These are phyloP conservation scores for Leptographium galeiforme DNA, from an alignment of 2,329 filamentous ascomycete genomes.

Conservation along the genomic window DNA sequence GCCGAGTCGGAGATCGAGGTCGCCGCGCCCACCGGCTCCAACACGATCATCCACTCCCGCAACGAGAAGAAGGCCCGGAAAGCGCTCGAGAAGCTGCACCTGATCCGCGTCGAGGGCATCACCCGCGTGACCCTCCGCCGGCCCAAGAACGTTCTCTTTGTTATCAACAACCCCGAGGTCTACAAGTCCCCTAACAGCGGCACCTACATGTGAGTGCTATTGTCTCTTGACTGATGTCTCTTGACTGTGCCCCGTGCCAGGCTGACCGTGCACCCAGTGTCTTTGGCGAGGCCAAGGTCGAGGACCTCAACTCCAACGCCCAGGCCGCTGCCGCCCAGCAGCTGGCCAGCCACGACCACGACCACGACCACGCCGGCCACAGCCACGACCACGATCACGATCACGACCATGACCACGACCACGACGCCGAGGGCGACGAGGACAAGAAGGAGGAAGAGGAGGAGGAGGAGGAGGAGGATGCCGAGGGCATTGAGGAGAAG, in stretches of 20 bases:
- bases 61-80: conserved; percentile 99
- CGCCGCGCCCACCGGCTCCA: conserved; percentile 60
- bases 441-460: conserved; percentile 65
- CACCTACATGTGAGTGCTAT: conserved; percentile 83
- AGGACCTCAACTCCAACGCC: conserved; percentile 97
- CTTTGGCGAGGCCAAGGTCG: conserved; percentile 99
- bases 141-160: conserved; percentile 99
- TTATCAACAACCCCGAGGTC: conserved; percentile 98
- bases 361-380: conserved; percentile 61
- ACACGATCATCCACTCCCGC: conserved; percentile 87
- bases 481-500: conserved; percentile 90
- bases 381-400: conserved; percentile 48
- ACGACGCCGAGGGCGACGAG: conserved; percentile 49
- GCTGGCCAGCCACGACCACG: conserved; percentile 63
- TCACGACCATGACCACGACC: conserved; percentile 29
- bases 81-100: conserved; percentile 94
- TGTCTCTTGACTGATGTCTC: too few relatives aligned
- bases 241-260: background rate
- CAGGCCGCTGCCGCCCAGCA: conserved; percentile 93
- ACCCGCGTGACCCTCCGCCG: conserved; percentile 94
- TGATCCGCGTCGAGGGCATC: conserved; percentile 93
- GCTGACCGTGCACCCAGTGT: conserved; percentile 45
- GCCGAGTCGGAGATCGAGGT: conserved; percentile 63
- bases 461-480: conserved; percentile 90
- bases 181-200: conserved; percentile 99